Evolutionary conservation across 2,329 filamentous ascomycete species (phyloP).

Genomic region (Colletotrichum camelliae): DNA sequence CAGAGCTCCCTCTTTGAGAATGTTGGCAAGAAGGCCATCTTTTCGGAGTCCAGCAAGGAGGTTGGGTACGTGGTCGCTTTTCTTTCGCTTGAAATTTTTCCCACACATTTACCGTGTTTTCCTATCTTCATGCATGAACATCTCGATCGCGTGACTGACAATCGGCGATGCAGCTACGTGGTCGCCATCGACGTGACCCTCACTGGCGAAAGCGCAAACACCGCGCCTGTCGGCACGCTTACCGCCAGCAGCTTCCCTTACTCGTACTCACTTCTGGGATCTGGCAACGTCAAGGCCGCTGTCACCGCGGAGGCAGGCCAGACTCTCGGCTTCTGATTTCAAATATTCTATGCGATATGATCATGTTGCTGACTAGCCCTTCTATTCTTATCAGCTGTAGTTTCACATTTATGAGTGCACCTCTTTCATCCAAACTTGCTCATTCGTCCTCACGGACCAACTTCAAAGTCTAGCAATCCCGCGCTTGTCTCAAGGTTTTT

Average conservation of each 20-base stretch:
- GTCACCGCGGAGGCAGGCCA: conserved; percentile 40
- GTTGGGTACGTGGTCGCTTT: conserved; percentile 1
- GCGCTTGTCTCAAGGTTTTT: background rate
- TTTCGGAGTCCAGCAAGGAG: conserved; percentile 33
- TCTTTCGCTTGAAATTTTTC: background rate
- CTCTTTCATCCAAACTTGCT: background rate
- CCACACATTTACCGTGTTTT: background rate
- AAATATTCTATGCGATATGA: background rate
- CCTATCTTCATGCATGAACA: background rate
- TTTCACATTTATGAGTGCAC: background rate
- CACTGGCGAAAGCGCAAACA: conserved; percentile 46
- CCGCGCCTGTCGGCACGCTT: conserved; percentile 51
- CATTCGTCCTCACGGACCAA: background rate
- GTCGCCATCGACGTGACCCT: conserved; percentile 42
- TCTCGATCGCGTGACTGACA: background rate
- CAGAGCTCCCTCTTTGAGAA: conserved; percentile 54
- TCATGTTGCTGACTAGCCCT: background rate
- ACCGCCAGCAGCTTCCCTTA: conserved; percentile 56
- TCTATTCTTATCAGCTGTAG: background rate
- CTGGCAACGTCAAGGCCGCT: conserved; percentile 43
- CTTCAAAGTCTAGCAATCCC: background rate
- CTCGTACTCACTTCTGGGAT: conserved; percentile 43
- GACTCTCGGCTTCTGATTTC: conserved; percentile 26
- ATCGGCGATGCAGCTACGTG: conserved; percentile 29
- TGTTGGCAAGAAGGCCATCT: conserved; percentile 35